Percentiles rank a stretch among this genome's conserved stretches.
These are phyloP conservation scores for Trapa incisa DNA, from an alignment of 345 rosid species.

Conservation along the genomic window DNA sequence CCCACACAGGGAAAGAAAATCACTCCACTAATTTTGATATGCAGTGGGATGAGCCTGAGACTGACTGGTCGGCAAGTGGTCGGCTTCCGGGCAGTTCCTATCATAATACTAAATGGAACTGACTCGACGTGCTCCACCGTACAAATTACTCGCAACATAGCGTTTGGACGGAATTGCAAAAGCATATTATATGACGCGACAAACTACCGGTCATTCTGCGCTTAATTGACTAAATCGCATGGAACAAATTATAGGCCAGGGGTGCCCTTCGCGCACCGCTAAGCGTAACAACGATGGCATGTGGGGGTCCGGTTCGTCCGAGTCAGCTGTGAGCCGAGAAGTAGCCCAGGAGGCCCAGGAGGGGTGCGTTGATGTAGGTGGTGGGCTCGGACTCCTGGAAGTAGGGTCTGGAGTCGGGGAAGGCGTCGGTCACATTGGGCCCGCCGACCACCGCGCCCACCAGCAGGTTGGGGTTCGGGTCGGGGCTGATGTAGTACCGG, in stretches of 20 bases:
- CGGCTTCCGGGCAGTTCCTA: too few species aligned
- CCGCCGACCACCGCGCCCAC: constrained; percentile 89
- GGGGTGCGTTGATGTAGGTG: constrained; percentile 91
- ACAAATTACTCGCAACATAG: too few species aligned
- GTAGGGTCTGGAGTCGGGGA: constrained; percentile 66
- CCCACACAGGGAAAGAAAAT: too few species aligned
- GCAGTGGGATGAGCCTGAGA: too few species aligned
- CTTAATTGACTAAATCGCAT: background rate
- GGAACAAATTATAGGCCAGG: constrained; percentile 19
- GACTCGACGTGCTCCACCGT: too few species aligned
- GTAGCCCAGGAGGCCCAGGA: constrained; percentile 73
- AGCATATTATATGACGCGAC: background rate
- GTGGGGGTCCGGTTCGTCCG: background rate
- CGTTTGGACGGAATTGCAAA: too few species aligned
- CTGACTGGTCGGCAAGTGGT: too few species aligned
- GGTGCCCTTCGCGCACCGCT: constrained; percentile 64
- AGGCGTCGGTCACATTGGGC: constrained; percentile 65
- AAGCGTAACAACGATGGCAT: background rate
- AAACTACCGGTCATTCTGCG: background rate
- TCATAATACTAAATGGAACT: too few species aligned
- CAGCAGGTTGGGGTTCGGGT: constrained; percentile 69
- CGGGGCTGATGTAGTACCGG: constrained; percentile 39
- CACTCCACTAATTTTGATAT: too few species aligned
- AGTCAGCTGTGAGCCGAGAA: constrained; percentile 54
- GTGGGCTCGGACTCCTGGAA: constrained; percentile 94